A percentile compares a stretch with the other conserved stretches of the same genome.
These are phyloP conservation scores for Dactylellina parvicollis DNA, from an alignment of 2,329 filamentous ascomycete species.

Conservation along the genomic window DNA sequence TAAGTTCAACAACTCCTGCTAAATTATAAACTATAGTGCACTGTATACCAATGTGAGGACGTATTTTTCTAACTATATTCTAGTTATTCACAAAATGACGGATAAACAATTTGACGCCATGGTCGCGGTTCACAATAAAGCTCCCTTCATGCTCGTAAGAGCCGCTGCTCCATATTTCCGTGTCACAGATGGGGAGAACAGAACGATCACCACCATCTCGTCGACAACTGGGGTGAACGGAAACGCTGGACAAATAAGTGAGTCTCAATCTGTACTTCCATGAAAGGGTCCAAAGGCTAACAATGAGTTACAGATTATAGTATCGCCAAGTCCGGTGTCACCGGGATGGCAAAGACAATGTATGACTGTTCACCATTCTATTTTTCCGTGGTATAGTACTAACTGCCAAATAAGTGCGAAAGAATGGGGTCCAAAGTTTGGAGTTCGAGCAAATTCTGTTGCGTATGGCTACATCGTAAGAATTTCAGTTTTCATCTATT, in stretches of 20 bases:
- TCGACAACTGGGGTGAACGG: conserved; percentile 84
- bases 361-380: conserved; percentile 62
- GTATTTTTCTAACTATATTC: conserved; percentile 10
- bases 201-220: conserved; percentile 84
- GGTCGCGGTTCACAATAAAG: conserved; percentile 81
- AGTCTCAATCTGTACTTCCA: not conserved
- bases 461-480: conserved; percentile 74
- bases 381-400: not conserved
- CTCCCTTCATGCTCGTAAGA: conserved; percentile 83
- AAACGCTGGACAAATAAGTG: conserved; percentile 68
- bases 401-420: conserved; percentile 11
- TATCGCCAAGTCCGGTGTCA: conserved; percentile 83
- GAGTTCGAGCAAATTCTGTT: conserved; percentile 71
- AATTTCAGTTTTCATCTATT: not conserved
- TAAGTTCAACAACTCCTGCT: conserved; percentile 67
- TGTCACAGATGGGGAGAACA: conserved; percentile 80
- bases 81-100: conserved; percentile 69
- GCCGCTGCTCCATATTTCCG: conserved; percentile 86
- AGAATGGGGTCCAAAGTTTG: conserved; percentile 68
- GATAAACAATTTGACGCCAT: conserved; percentile 94
- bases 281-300: conserved; percentile 54
- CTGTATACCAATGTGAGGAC: conserved; percentile 29
- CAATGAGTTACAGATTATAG: conserved; percentile 85
- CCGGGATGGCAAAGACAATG: conserved; percentile 85
- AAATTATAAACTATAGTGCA: too few relatives aligned